Base-by-base conservation (phyloP, 106 monocot genomes). In the Phalaenopsis equestris region DNA sequence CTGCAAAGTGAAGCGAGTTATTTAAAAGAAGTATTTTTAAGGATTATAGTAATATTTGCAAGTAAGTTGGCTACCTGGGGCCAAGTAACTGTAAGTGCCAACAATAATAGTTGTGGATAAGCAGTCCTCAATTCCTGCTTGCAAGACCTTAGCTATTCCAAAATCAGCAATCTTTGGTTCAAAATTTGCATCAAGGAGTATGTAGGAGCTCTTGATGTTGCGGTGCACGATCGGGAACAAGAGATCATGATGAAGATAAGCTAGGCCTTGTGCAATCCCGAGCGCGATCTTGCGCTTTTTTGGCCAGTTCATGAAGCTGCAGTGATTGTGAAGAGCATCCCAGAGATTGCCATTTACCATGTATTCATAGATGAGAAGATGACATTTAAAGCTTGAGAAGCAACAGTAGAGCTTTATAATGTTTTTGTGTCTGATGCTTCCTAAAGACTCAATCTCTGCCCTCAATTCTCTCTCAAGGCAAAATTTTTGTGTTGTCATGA, bases 121-220 rank as follows among this genome's bases (percentile, higher is more conserved):
- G 0, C 89, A 87, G 5, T 86, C 80, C 18, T 81, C 73, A 3
- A 11, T 17, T 82, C 91, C 90, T 24, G 86, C 88, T 76, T 94
- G 91, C 83, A 98, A 79, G 57, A 94, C 87, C 81, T 97, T 97
- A 12, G 97, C 97, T 5, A 97, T 89, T 72, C 97, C 97, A 37
- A 97, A 97, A 80, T 97, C 97, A 8, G 97, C 94, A 0, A 97
- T 90, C 84, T 97, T 97, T 2, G 97, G 97, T 81, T 97, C 94
- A 42, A 88, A 92, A 42, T 92, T 87, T 3, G 87, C 92, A 58
- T 97, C 94, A 30, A 97, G 94, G 7, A 97, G 89, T 36, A 97
- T 89, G 75, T 97, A 94, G 11, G 97, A 92, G 23, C 86, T 85
- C 85, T 97, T 97, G 86, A 97, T 89, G 57, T 97, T 94, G 11